Evolutionary conservation across 148 eudicot species (phyloP).

Genomic region (Arbutus unedo): DNA sequence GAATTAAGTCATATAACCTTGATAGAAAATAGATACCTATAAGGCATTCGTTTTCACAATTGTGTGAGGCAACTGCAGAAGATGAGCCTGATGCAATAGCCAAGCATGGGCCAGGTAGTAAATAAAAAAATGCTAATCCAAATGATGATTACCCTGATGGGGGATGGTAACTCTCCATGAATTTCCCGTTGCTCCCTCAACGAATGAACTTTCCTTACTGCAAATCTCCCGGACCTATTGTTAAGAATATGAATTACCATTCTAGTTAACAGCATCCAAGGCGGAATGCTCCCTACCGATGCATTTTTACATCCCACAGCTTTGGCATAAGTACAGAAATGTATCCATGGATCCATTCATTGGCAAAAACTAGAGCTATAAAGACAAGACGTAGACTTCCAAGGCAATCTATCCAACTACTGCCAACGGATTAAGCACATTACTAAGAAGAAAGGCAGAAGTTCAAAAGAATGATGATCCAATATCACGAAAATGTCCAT

Average conservation of each 20-base stretch:
- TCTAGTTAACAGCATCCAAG: too few species aligned
- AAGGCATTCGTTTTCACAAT: neutral
- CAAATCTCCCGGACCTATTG: too few species aligned
- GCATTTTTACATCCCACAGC: too few species aligned
- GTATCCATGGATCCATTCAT: too few species aligned
- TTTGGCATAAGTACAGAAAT: too few species aligned
- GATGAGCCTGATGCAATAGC: neutral
- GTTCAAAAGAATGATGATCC: neutral
- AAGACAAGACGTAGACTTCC: neutral
- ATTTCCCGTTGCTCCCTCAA: too few species aligned
- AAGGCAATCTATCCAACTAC: slow-evolving; percentile 6
- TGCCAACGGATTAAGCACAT: neutral
- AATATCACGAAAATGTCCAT: neutral
- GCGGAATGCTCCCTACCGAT: too few species aligned
- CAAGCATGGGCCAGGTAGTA: neutral
- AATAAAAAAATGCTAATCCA: neutral
- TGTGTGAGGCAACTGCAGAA: neutral
- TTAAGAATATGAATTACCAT: too few species aligned
- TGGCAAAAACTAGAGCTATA: neutral
- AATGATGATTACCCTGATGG: neutral
- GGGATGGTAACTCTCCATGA: too few species aligned
- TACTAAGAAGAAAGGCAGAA: neutral
- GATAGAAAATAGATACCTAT: neutral
- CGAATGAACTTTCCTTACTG: too few species aligned
- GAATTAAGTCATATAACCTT: neutral